Base-by-base conservation (phyloP, 805 yeast genomes). In the Candida ortonii region DNA sequence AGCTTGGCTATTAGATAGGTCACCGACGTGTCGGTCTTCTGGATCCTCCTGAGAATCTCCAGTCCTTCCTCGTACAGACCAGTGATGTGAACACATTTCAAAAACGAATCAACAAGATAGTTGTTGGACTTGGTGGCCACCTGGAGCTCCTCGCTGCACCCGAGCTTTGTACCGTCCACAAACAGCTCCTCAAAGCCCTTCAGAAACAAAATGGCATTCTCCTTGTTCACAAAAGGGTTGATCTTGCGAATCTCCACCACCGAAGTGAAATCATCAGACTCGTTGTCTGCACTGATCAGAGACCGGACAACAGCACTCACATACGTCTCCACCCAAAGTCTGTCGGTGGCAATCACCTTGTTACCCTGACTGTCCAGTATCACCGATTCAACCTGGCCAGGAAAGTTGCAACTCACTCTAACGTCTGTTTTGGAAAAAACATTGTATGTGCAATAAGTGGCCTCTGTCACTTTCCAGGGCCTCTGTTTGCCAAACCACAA, bases 231-330 rank as follows among this genome's bases (percentile, higher is more conserved):
- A 41, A 93, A 73, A 4, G 97, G 97, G 49, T 87, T 83, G 37
- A 86, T 68, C 39, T 82, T 78, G 46, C 96, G 74, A 23, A 93
- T 82, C 54, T 89, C 95, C 7, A 88, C 95, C 36, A 93, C 71
- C 32, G 75, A 70, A 28, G 70, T 68, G 51, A 65, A 83, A 63
- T 61, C 80, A 59, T 84, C 90, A 63, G 57, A 44, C 33, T 87
- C 95, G 33, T 84, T 87, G 44, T 76, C 85, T 6, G 73, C 57
- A 17, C 76, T 76, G 36, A 87, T 62, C 26, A 93, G 59, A 6
- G 89, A 65, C 50, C 98, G 73, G 16, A 87, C 78, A 43, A 88
- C 71, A 2, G 88, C 80, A 52, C 87, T 69, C 44, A 80, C 67
- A 52, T 70, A 80, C 1, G 86, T 74, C 65, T 84, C 74, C 35